A percentile compares a stretch with the other conserved stretches of the same genome.
Conservation (phyloP, 495 filamentous ascomycete genomes). For the Lentithecium fluviatile region DNA sequence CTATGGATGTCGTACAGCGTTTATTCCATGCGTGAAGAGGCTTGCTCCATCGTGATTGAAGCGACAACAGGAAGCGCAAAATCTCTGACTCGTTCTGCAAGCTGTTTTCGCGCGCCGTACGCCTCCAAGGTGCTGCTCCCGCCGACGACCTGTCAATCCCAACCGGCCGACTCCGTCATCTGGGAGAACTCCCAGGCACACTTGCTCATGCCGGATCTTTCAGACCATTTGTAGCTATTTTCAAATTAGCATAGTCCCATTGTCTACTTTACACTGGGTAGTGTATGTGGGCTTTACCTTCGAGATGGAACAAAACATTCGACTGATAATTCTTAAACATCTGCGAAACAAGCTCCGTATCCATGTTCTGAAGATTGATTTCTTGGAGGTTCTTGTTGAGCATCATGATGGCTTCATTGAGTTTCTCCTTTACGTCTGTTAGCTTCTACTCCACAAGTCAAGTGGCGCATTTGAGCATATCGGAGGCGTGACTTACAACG, state of each 20-base stretch:
- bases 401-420: constrained; percentile 89
- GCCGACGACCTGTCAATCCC: too few species aligned
- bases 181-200: background rate
- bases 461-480: background rate
- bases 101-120: too few species aligned
- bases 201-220: constrained; percentile 67
- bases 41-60: too few species aligned
- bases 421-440: constrained; percentile 70
- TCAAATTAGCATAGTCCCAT: background rate
- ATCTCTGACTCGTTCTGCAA: too few species aligned
- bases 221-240: constrained; percentile 76
- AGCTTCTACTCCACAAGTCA: background rate
- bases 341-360: constrained; percentile 93
- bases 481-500: constrained; percentile 61
- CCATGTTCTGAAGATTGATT: constrained; percentile 98
- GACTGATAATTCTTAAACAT: constrained; percentile 99
- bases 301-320: constrained; percentile 94
- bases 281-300: constrained; percentile 59
- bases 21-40: too few species aligned
- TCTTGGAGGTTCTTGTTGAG: constrained; percentile 92
- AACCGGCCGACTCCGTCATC: too few species aligned
- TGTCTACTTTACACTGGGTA: constrained; percentile 2
- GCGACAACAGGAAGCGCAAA: too few species aligned
- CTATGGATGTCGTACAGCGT: too few species aligned
- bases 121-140: too few species aligned